Evolutionary conservation across 2,329 filamentous ascomycete genomes (phyloP), one percentile per base, ranked within the genome.

Genomic region (Teratosphaeria zuluensis): DNA sequence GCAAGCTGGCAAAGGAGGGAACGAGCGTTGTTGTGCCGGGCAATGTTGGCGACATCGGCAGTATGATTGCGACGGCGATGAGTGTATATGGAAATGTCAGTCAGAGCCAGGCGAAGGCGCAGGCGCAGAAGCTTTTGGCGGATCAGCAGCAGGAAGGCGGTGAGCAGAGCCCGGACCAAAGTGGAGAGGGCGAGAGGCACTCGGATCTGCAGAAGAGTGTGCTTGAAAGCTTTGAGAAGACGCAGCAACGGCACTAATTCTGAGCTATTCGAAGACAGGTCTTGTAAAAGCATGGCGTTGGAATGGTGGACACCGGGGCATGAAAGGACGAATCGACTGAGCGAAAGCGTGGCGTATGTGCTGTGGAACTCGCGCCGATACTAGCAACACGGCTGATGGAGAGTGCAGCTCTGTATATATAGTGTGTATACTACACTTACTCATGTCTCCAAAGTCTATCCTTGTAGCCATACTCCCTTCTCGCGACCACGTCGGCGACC

Each of bases 61-160:
- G 90, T 66, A 96, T 99, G 92, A 97, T 99, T 73, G 92, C 94
- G 46, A 95, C 90, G 19, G 94, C 92, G 1, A 86, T 99, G 80
- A 88, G 91, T 57, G 92, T 99, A 19, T 99, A 96, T 73, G 90
- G 92, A 60, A 96, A 95, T 73, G 89, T 99, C 52, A 90, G 85
- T 0, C 90, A 96, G 75, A 83, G 84, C 30, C 87, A 83, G 71
- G 79, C 80, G 11, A 80, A 89, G 73, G 83, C 85, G 4, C 80
- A 80, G 64, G 38, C 58, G 51, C 60, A 60, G 62, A 62, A 38
- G 19, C 51, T 52, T 54, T 52, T 64, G 59, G 55, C 46, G 28
- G 51, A 35, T 28, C 52, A 21, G n/a, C 28, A 53, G 35, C 24
- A 21, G 42, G 42, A 51, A 16, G 35, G 14, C 53, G 33, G 31